phyloP scores from a whole-genome alignment of 1,284 basidiomycete species.

The Naganishia sp. region DNA sequence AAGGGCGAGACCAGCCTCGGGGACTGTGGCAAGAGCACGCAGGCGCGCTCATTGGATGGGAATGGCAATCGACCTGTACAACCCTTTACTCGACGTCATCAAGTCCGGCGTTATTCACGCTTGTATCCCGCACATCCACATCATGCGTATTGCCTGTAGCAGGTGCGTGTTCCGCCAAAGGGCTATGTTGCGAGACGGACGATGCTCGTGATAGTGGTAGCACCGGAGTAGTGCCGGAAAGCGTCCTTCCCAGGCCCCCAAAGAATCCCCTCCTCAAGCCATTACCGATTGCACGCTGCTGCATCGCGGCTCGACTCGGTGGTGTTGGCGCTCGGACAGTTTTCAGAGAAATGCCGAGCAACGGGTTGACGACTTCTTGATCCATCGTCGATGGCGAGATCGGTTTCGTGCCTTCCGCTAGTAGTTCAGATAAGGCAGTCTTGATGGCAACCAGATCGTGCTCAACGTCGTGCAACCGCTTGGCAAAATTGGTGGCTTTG shows the following conservation, averaged over 20 bases:
- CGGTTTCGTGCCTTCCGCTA: constrained; percentile 1
- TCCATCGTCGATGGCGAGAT: background rate
- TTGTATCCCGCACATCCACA: background rate
- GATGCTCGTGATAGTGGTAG: constrained; percentile 14
- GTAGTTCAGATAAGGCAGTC: constrained; percentile 36
- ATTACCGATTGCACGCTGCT: constrained; percentile 16
- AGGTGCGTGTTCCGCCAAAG: constrained; percentile 1
- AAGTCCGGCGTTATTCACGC: background rate
- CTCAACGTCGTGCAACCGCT: constrained; percentile 73
- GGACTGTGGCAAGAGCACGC: background rate
- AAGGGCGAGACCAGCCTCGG: background rate
- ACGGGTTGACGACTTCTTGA: constrained; percentile 21
- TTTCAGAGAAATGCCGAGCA: constrained; percentile 21
- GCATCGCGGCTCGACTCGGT: constrained; percentile 18
- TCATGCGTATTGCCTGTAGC: background rate
- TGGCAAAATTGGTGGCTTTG: constrained; percentile 59
- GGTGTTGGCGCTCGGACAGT: constrained; percentile 27
- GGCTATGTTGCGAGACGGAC: constrained; percentile 21
- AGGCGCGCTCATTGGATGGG: background rate
- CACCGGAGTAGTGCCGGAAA: constrained; percentile 31
- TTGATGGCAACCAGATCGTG: constrained; percentile 68
- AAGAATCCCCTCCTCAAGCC: constrained; percentile 34
- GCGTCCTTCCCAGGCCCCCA: constrained; percentile 28
- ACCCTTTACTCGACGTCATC: constrained; percentile 15
- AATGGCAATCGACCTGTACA: background rate